Evolutionary conservation across 306 rosid genomes (phyloP), one percentile per base, ranked within the genome.

Genomic region (Abrus precatorius): DNA sequence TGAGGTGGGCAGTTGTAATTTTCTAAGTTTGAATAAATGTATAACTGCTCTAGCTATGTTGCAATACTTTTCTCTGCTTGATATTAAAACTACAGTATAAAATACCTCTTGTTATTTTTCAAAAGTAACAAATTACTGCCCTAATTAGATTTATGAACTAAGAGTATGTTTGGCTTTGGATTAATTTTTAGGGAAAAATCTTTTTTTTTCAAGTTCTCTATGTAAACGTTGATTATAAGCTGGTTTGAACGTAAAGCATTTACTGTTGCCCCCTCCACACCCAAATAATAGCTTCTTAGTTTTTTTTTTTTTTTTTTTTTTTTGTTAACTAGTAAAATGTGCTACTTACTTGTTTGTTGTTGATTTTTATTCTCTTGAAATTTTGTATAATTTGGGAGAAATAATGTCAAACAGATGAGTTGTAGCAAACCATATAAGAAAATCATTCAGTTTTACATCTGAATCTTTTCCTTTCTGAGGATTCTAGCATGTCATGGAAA

Each of bases 401-500:
- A 40, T 38, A 61, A 47, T 50, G 45, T 20, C 20, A 20, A 20
- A 20, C 20, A 20, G 20, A 20, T 20, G 20, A 20, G 20, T 20
- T 20, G 20, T 20, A 20, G 20, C 20, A 20, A 20, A 20, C 20
- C 20, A 20, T 20, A 20, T 20, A 20, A 20, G 20, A 34, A 38
- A 36, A 36, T 14, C 28, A 1, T 44, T 43, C 34, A n/a, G 49
- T 43, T 30, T 54, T 56, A 54, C 68, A 28, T 54, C 48, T 54
- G 38, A 12, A 20, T 20, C 20, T 20, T 20, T 20, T 20, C 20
- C 20, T 20, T 20, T 20, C 20, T 20, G 20, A 20, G 20, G 20
- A 55, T 43, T 50, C 28, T n/a, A 47, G 33, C 71, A 69, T 75
- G 29, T 59, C 54, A 47, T 69, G 43, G 44, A 68, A 41, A 20